phyloP scores from a whole-genome alignment of 352 stramenopile species.

The Globisporangium camurandrum region DNA sequence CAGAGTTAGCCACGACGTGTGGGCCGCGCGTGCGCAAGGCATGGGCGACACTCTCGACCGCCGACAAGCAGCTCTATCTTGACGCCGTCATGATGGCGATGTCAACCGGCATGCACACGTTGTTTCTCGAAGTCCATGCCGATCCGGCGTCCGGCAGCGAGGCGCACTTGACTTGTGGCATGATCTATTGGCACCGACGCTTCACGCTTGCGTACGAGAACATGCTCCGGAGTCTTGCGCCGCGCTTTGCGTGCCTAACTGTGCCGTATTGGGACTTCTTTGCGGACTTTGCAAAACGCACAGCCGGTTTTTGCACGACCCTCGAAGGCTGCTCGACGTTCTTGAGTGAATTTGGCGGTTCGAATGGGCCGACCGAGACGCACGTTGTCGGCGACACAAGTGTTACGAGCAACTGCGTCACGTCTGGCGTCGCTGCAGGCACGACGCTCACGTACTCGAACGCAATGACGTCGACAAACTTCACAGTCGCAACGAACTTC shows the following conservation, averaged over 20 bases:
- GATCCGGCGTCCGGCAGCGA: constrained; percentile 32
- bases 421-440: neutral
- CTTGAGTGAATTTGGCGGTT: constrained; percentile 54
- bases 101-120: constrained; percentile 31
- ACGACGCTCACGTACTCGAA: constrained; percentile 8
- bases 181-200: constrained; percentile 66
- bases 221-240: constrained; percentile 59
- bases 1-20: constrained; percentile 11
- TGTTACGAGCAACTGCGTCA: constrained; percentile 17
- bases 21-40: constrained; percentile 38
- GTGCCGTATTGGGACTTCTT: constrained; percentile 81
- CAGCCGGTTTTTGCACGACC: constrained; percentile 22
- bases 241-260: constrained; percentile 56
- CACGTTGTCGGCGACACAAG: constrained; percentile 19
- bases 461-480: constrained; percentile 3
- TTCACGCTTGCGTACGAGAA: constrained; percentile 68
- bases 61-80: constrained; percentile 57
- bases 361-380: constrained; percentile 7
- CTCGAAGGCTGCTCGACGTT: constrained; percentile 57
- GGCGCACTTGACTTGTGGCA: constrained; percentile 34
- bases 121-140: constrained; percentile 52
- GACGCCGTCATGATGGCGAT: constrained; percentile 56
- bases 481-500: constrained; percentile 9
- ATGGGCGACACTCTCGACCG: constrained; percentile 29
- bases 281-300: constrained; percentile 43